Base-by-base conservation (phyloP, 768 basidiomycete species). In the Suillus weaverae region DNA sequence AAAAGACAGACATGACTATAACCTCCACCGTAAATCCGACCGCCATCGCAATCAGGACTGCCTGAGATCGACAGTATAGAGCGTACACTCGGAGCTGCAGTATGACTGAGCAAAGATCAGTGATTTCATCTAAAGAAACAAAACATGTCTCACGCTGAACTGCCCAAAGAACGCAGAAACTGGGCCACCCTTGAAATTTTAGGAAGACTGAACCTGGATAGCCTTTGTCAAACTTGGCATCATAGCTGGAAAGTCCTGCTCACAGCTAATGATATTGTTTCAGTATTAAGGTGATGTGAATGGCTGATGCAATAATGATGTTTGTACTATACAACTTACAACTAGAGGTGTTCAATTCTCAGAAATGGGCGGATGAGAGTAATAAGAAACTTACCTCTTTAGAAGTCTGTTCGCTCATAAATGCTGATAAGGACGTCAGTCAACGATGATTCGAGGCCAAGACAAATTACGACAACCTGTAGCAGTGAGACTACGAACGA, bases 51-150 rank as follows among this genome's bases (percentile, higher is more conserved):
- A 59, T 18, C 13, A 59, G 3, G 5, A 59, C 26, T 20, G 10
- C 18, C 41, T 5, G 26, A 41, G 57, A 59, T 59, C 26, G 57
- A 30, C 18, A 26, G 11, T 59, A 59, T 30, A 41, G 26, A 59
- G 57, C 57, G 57, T 59, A 41, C 18, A 59, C 38, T 41, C 57
- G 38, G 57, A 41, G 57, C 18, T 59, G 57, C 57, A 59, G 26
- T 30, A 57, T 57, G 56, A 39, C 56, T 57, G 38, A 26, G 9
- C 3, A 30, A 41, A 20, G 16, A 26, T 59, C 26, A 59, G 39
- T 39, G 26, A 3, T 41, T 10, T 30, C 6, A 18, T 39, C 38
- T 59, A 7, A n/a, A 20, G 10, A 32, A 30, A 51, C 16, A 18
- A 20, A 41, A 30, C 5, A 13, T 59, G 26, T 57, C 56, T 57